Evolutionary conservation across 495 filamentous ascomycete genomes (phyloP), one percentile per base, ranked within the genome.

Genomic region (Penicillium canescens): DNA sequence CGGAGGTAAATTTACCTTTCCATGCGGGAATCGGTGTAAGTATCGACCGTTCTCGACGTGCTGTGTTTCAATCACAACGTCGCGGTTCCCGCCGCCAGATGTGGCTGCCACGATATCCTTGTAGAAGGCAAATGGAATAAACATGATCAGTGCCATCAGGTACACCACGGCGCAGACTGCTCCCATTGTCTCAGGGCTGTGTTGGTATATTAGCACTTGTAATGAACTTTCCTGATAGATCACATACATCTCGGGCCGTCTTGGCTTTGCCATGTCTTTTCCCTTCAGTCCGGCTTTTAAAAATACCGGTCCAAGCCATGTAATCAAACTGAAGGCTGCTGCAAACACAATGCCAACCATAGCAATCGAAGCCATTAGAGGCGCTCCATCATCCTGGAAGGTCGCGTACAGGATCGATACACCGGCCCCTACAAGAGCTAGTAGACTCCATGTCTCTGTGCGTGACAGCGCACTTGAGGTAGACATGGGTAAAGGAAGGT

Each of bases 91-190:
- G 52, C 91, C 93, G 51, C 92, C 94, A 54, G 91, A 94, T 16
- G 95, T 97, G 16, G 91, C 91, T n/a, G 88, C 87, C 18, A 97
- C 92, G 54, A 99, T 94, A 63, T 99, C 92, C 70, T 96, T 93
- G 75, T 96, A 98, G 71, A 99, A 98, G 3, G 91, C 86, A 70
- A 97, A 98, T 0, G 94, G 94, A 48, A 98, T 90, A 67, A 99
- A 98, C 28, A 90, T 67, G 46, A 98, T 95, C 28, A 96, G 82
- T 5, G 81, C 78, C 21, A 98, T 75, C 26, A 99, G 76, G 73
- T 97, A 98, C 1, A 98, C 89, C 31, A 94, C 83, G 2, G 95
- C 94, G 68, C 90, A 96, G 40, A 98, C 84, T 16, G 87, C 91
- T n/a, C 94, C 94, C 95, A 99, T 98, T 26, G 90, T 91, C 72